Evolutionary conservation across 345 rosid species (phyloP).

Genomic region (Gossypium herbaceum): DNA sequence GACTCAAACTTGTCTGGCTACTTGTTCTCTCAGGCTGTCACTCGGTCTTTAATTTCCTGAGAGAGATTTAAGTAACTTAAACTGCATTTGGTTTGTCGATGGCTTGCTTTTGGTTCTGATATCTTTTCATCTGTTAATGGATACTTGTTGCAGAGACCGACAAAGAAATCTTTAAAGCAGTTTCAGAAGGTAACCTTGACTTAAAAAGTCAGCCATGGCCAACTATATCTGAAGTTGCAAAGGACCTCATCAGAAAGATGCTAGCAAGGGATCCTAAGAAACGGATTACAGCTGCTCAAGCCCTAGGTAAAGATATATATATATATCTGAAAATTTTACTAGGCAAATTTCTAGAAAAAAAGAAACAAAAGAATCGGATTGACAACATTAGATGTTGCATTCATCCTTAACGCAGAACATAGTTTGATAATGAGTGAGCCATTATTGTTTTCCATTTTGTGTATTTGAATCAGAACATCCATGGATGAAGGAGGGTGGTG

Average conservation of each 20-base stretch:
- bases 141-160: constrained; percentile 56
- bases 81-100: background rate
- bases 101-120: background rate
- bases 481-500: constrained; percentile 61
- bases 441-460: background rate
- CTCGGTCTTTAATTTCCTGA: no score
- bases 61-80: background rate
- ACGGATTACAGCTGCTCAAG: constrained; percentile 67
- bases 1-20: background rate
- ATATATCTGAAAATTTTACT: background rate
- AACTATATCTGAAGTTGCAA: constrained; percentile 61
- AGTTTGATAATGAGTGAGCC: background rate
- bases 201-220: constrained; percentile 74
- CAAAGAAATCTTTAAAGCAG: constrained; percentile 49
- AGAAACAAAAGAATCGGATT: background rate
- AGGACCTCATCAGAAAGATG: constrained; percentile 73
- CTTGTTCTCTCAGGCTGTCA: no score
- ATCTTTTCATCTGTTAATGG: background rate
- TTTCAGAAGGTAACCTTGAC: constrained; percentile 55
- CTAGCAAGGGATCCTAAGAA: constrained; percentile 59
- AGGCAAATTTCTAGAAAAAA: constrained; percentile 1
- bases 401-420: background rate
- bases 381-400: background rate
- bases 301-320: constrained; percentile 55
- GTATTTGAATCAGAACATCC: constrained; percentile 60